Evolutionary conservation across 768 basidiomycete species (phyloP).

Genomic region (Rhodotorula babjevae): DNA sequence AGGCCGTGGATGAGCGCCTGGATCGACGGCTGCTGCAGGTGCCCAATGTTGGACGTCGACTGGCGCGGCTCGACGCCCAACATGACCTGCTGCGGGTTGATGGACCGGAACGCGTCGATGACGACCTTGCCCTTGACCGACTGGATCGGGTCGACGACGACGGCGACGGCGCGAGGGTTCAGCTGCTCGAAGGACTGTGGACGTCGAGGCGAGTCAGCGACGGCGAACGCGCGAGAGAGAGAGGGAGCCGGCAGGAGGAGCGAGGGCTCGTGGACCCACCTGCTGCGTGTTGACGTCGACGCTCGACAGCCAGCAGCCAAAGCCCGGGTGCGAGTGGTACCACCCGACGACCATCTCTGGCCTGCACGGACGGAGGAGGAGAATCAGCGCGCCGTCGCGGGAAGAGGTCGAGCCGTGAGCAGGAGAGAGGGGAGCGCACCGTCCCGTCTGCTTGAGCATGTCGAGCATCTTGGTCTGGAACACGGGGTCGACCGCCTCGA

Average conservation of each 20-base stretch:
- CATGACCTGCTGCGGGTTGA: slow-evolving; percentile 80
- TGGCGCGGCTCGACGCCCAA: slow-evolving; percentile 91
- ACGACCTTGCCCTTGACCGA: slow-evolving; percentile 96
- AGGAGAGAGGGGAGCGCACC: slow-evolving; percentile 55
- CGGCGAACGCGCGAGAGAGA: not conserved
- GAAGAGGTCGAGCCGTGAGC: slow-evolving; percentile 28
- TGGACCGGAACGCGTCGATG: slow-evolving; percentile 96
- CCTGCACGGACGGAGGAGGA: slow-evolving; percentile 51
- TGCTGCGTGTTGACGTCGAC: slow-evolving; percentile 99
- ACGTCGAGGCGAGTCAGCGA: not conserved
- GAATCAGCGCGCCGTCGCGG: too few relatives aligned
- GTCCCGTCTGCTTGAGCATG: slow-evolving; percentile 97
- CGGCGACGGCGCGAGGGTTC: slow-evolving; percentile 86
- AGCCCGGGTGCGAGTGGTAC: slow-evolving; percentile 99
- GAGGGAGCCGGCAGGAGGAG: slow-evolving; percentile 6
- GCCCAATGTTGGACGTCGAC: slow-evolving; percentile 96
- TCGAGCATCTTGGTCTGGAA: slow-evolving; percentile 98
- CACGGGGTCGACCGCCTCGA: slow-evolving; percentile 91
- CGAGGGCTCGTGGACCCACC: slow-evolving; percentile 53
- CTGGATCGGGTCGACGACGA: slow-evolving; percentile 97
- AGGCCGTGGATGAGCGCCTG: slow-evolving; percentile 81
- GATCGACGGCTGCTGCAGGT: slow-evolving; percentile 98
- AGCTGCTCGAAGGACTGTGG: slow-evolving; percentile 98
- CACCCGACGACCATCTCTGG: slow-evolving; percentile 98
- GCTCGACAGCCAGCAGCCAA: slow-evolving; percentile 97